phyloP scores from a whole-genome alignment of 495 filamentous ascomycete species.

The Sporormia fimetaria region DNA sequence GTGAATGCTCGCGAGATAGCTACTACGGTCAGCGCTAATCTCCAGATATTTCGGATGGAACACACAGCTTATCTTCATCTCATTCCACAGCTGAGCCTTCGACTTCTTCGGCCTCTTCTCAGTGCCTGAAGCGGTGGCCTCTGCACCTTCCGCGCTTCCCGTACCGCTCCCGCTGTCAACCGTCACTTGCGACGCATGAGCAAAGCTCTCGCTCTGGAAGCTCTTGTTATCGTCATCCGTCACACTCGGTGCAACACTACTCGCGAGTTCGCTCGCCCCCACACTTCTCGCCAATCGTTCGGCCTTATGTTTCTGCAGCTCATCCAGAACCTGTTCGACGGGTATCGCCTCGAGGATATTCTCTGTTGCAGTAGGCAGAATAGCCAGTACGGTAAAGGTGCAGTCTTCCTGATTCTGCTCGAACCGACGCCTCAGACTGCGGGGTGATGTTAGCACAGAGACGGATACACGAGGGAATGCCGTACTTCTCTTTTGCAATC shows the following conservation, averaged over 20 bases:
- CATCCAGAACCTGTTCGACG: constrained; percentile 77
- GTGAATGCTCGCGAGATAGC: constrained; percentile 86
- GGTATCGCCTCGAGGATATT: constrained; percentile 80
- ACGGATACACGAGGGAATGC: constrained; percentile 10
- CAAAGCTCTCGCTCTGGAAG: constrained; percentile 64
- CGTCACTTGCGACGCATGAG: constrained; percentile 65
- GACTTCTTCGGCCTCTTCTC: constrained; percentile 50
- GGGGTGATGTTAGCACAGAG: constrained; percentile 1
- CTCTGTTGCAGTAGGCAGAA: constrained; percentile 80
- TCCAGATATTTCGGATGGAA: not conserved
- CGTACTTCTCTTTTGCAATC: constrained; percentile 91
- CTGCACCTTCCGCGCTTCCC: constrained; percentile 26
- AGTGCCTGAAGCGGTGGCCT: constrained; percentile 26
- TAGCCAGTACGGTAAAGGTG: constrained; percentile 92
- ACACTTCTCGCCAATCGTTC: constrained; percentile 53
- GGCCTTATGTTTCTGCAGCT: constrained; percentile 88
- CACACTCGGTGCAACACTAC: constrained; percentile 62
- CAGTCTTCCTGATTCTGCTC: constrained; percentile 98
- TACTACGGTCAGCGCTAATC: constrained; percentile 30
- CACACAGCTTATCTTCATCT: constrained; percentile 91
- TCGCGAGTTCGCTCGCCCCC: constrained; percentile 39
- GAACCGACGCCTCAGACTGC: constrained; percentile 83
- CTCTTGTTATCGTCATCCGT: constrained; percentile 70
- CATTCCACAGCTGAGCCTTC: constrained; percentile 92
- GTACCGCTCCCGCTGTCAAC: constrained; percentile 32